phyloP scores from a whole-genome alignment of 805 yeast genomes.

The Kodamaea lidongshanica region DNA sequence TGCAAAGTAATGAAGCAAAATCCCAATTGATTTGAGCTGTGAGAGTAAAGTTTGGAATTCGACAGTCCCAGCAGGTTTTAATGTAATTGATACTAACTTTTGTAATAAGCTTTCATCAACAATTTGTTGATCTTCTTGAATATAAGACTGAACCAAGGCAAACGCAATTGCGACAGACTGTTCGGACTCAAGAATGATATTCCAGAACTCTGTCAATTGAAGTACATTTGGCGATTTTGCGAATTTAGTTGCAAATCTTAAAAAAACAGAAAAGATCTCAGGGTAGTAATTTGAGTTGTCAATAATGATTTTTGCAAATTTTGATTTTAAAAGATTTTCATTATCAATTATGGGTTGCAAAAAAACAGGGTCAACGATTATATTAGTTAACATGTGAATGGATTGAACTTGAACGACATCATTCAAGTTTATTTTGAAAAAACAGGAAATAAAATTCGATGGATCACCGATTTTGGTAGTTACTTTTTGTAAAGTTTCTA shows the following conservation, averaged over 20 bases:
- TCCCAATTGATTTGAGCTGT: constrained; percentile 18
- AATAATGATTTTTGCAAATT: constrained; percentile 21
- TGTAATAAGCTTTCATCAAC: background rate
- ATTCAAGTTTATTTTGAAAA: constrained; percentile 16
- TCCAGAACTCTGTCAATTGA: constrained; percentile 12
- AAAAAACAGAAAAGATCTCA: constrained; percentile 24
- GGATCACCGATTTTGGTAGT: constrained; percentile 7
- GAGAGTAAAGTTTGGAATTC: constrained; percentile 8
- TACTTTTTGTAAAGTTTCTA: constrained; percentile 13
- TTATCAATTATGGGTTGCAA: constrained; percentile 11
- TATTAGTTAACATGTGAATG: constrained; percentile 29
- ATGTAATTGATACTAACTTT: constrained; percentile 1
- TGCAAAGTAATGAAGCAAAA: constrained; percentile 13
- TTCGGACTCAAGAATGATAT: constrained; percentile 1
- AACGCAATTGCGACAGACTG: constrained; percentile 11
- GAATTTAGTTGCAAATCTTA: constrained; percentile 21
- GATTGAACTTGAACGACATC: constrained; percentile 36
- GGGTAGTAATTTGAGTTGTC: constrained; percentile 32
- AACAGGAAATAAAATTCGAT: constrained; percentile 14
- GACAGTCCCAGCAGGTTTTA: constrained; percentile 2
- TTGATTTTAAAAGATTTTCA: constrained; percentile 10
- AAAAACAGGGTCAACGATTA: constrained; percentile 14
- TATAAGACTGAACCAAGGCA: constrained; percentile 18
- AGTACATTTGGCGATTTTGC: constrained; percentile 3
- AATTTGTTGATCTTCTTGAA: constrained; percentile 1